A percentile compares a stretch with the other conserved stretches of the same genome.
Evolutionary conservation across 108 stramenopile species (phyloP).

Genomic region (Cyclotella cryptica): DNA sequence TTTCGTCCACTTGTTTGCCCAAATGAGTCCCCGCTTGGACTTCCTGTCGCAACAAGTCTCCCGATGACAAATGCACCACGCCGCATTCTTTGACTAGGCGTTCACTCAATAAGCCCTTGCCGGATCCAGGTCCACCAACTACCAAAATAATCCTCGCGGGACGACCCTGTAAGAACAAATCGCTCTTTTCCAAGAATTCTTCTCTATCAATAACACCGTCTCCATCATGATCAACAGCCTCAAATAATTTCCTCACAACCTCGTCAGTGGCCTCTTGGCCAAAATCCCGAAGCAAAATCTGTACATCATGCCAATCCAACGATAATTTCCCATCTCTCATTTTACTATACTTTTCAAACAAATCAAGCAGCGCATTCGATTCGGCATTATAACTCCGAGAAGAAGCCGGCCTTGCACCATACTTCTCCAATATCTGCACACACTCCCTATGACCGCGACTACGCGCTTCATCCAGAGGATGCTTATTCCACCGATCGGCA

Average conservation of each 20-base stretch:
- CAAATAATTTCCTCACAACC: conserved; percentile 60
- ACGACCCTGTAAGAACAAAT: conserved; percentile 64
- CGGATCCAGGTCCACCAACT: conserved; percentile 94
- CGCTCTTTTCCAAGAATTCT: conserved; percentile 67
- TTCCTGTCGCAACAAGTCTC: conserved; percentile 94
- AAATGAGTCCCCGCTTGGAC: conserved; percentile 82
- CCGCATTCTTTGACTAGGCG: conserved; percentile 84
- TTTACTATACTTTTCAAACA: conserved; percentile 67
- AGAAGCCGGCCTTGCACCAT: conserved; percentile 34
- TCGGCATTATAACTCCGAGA: background rate
- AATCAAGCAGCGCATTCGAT: conserved; percentile 64
- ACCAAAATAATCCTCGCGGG: conserved; percentile 90
- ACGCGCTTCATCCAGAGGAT: conserved; percentile 61
- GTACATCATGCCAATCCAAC: conserved; percentile 67
- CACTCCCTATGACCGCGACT: conserved; percentile 34
- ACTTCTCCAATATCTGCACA: conserved; percentile 17
- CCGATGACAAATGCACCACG: conserved; percentile 92
- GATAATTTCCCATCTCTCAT: conserved; percentile 40
- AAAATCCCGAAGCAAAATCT: conserved; percentile 56
- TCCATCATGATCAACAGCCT: conserved; percentile 62
- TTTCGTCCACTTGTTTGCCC: conserved; percentile 85
- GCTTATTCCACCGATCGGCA: conserved; percentile 57
- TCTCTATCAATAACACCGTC: conserved; percentile 65
- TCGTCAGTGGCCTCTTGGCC: conserved; percentile 68
- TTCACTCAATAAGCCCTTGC: conserved; percentile 90